Conservation (phyloP, 257 asterid species). For the Capsicum pubescens region DNA sequence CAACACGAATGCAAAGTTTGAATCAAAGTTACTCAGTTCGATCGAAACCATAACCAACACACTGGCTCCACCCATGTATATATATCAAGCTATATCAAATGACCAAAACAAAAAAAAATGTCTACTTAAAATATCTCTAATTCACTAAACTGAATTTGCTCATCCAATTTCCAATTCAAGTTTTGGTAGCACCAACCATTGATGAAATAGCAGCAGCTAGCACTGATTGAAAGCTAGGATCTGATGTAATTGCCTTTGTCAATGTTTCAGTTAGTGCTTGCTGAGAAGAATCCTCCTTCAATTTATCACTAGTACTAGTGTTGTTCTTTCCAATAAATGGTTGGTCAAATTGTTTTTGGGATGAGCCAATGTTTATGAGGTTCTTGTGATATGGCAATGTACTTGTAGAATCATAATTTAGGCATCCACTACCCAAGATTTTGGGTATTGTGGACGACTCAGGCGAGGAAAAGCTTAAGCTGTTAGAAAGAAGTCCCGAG, state of each 20-base stretch:
- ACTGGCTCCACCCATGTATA: not conserved
- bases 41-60: too few relatives aligned
- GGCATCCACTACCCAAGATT: constrained; percentile 47
- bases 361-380: constrained; percentile 31
- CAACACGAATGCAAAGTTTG: too few relatives aligned
- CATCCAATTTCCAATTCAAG: constrained; percentile 5
- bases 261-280: constrained; percentile 72
- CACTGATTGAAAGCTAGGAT: constrained; percentile 70
- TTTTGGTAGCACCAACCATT: constrained; percentile 45
- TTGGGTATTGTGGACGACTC: constrained; percentile 42
- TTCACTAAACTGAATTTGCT: constrained; percentile 18
- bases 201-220: constrained; percentile 76
- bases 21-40: too few relatives aligned
- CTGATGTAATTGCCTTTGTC: constrained; percentile 77
- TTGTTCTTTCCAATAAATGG: too few relatives aligned
- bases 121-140: not conserved
- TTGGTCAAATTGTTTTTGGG: constrained; percentile 40
- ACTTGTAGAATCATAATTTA: constrained; percentile 32
- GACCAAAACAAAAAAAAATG: not conserved
- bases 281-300: constrained; percentile 50
- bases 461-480: constrained; percentile 52
- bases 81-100: not conserved
- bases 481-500: constrained; percentile 50
- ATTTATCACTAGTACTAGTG: constrained; percentile 7
- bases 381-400: constrained; percentile 35